Evolutionary conservation across 805 yeast genomes (phyloP), one percentile per base, ranked within the genome.

Genomic region (Candida endomychidarum): DNA sequence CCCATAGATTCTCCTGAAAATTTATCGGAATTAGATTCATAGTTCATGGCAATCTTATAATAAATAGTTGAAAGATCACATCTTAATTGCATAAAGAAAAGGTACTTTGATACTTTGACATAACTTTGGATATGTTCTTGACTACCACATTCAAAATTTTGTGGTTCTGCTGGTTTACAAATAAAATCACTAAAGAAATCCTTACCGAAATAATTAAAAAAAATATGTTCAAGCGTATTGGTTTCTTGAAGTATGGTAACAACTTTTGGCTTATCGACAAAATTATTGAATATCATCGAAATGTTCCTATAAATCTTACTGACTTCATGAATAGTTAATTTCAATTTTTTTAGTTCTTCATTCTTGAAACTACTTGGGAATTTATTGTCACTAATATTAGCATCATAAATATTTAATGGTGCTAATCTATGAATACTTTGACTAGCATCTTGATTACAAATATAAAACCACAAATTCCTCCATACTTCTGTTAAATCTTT

Each of bases 61-160:
- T 69, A 69, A 44, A 68, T 56, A 28, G 70, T 61, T 9, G 70
- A 64, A 32, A 69, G 48, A 41, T 66, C 65, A 3, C 72, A 61
- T 28, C 74, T 50, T 36, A 67, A 51, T 41, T 59, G 63, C 30
- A 67, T 58, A 42, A 69, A 69, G n/a, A 51, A 21, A 20, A 58
- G 50, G 46, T 57, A 69, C 34, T 63, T 62, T 16, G 57, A 46
- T 5, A 67, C 74, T 46, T 67, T 68, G 37, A 67, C 38, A 24
- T 46, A 54, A 7, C 58, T 42, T 15, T 54, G 54, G 28, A 64
- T 62, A 43, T 58, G 62, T 32, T 58, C 61, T 11, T 15, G 26
- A 30, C 55, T 51, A n/a, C 39, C 42, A 5, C 46, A 42, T 5
- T 46, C 56, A 32, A 49, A 48, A 9, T 32, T 24, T 4, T 39